Evolutionary conservation across 78 protist species (phyloP), one percentile per base, ranked within the genome.

Genomic region (Chrysochromulina tobinii): DNA sequence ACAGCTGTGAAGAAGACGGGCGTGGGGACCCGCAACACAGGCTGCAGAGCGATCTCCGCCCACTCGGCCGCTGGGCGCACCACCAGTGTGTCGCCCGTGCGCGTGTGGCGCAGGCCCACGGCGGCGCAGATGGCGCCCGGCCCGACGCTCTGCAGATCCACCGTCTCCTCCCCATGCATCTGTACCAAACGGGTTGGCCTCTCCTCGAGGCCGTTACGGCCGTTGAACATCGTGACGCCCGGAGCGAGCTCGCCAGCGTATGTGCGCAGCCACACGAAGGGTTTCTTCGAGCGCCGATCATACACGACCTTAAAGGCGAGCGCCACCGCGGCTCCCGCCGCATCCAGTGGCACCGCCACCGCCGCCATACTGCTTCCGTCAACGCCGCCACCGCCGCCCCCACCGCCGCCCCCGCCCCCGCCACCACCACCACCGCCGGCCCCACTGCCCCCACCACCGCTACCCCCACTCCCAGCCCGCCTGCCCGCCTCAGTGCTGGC

Each of bases 1-100:
- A 98, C 61, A 3, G 97, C 55, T n/a, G 96, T 90, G 23, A 97
- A 96, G 89, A 98, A 95, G 68, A 98, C 99, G 54, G 98, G 98
- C 55, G 93, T 89, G 48, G 98, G 99, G 27, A 97, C 98, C 84
- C 86, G 95, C 97, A 98, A 96, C 55, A 95, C 92, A 38, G 97
- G 91, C 93, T 66, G 61, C 50, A 20, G 1, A 12, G 69, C 27
- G 53, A 5, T 6, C 75, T 9, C 61, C 38, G 38, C 38, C 64
- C 61, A 20, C 38, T 2, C 58, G 3, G 12, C 21, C 50, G 3
- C 11, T 25, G 75, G 54, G 7, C 38, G 53, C 51, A 27, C 17
- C 20, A 87, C 57, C 12, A 91, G 48, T 12, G 90, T 87, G 87
- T 87, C 94, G 59, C 92, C 90, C 23, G 93, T 79, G 25, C 21